Evolutionary conservation across 148 eudicot genomes (phyloP), one percentile per base, ranked within the genome.

Genomic region (Cornus florida): DNA sequence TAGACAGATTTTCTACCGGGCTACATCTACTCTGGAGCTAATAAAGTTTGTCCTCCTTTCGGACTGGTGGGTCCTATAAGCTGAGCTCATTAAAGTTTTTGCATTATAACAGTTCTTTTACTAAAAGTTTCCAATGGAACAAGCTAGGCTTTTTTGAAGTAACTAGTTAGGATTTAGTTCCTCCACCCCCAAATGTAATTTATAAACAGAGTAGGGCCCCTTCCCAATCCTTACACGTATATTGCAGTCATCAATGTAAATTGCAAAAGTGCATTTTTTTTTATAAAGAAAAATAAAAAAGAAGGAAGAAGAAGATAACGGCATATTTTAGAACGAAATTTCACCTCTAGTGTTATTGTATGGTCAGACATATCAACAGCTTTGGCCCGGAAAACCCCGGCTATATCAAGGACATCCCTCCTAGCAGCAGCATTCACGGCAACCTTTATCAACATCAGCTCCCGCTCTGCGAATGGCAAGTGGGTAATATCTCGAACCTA

Each of bases 281-380:
- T 4, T 50, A 50, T 50, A 12, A 19, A 69, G 7, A 28, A 28
- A 28, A 28, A 28, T 28, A 28, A 28, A 28, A 28, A 28, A 28
- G 28, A 28, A 28, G 28, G 28, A 28, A 28, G 28, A 28, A 28
- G 28, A 28, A 35, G 20, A 59, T 32, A 23, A 22, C 20, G 59
- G 59, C 23, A 67, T 5, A 68, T 23, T 74, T 6, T 24, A 62
- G 7, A 43, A 62, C 62, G 67, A 23, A 20, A 20, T 24, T 76
- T 81, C 77, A 95, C 99, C 94, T 93, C 92, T 67, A 95, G 81
- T 50, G 99, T 95, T 78, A 95, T 77, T 19, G 99, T 95, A 80
- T 95, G 99, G 82, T 91, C 97, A 80, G 99, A 95, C 73, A 95
- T 97, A 91, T 95, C 99, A 75, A 95, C 97, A 69, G 97, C 92